phyloP scores from a whole-genome alignment of 495 filamentous ascomycete species.

The Halenospora varia region DNA sequence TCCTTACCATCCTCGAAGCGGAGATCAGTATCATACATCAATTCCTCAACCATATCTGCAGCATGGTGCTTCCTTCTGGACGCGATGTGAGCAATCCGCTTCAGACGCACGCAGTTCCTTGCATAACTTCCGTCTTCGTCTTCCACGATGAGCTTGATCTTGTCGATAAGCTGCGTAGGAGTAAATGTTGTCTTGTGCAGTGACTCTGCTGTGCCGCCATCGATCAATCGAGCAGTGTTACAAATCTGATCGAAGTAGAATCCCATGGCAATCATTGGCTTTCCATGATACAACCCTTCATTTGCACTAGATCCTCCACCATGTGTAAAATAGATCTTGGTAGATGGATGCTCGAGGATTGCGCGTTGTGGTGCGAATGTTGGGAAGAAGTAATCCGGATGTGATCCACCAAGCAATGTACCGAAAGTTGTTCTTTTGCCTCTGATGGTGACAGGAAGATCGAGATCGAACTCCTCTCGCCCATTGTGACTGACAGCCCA shows the following conservation, averaged over 20 bases:
- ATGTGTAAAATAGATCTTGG: slow-evolving; percentile 33
- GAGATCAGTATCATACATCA: slow-evolving; percentile 33
- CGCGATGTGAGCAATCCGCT: slow-evolving; percentile 32
- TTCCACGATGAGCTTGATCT: slow-evolving; percentile 21
- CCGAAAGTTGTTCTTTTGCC: slow-evolving; percentile 13
- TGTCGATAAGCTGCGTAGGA: slow-evolving; percentile 25
- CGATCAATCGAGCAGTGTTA: slow-evolving; percentile 29
- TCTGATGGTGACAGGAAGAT: not conserved
- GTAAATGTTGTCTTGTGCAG: slow-evolving; percentile 33
- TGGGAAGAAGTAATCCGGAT: slow-evolving; percentile 27
- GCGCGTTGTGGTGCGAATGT: slow-evolving; percentile 33
- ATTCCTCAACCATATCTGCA: slow-evolving; percentile 37
- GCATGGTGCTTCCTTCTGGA: slow-evolving; percentile 31
- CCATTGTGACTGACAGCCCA: slow-evolving; percentile 28
- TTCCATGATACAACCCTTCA: slow-evolving; percentile 35
- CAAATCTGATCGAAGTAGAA: slow-evolving; percentile 35
- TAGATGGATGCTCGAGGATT: slow-evolving; percentile 27
- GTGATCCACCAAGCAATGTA: slow-evolving; percentile 21
- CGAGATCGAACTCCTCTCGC: slow-evolving; percentile 19
- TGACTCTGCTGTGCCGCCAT: slow-evolving; percentile 26
- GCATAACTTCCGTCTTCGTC: slow-evolving; percentile 19
- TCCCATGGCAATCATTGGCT: slow-evolving; percentile 29
- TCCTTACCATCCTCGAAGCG: slow-evolving; percentile 9
- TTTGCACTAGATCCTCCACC: slow-evolving; percentile 34
- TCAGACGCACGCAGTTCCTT: slow-evolving; percentile 28